A percentile compares a stretch with the other conserved stretches of the same genome.
Conservation (phyloP, 176 grass and related monocot species). For the Hordeum marinum region DNA sequence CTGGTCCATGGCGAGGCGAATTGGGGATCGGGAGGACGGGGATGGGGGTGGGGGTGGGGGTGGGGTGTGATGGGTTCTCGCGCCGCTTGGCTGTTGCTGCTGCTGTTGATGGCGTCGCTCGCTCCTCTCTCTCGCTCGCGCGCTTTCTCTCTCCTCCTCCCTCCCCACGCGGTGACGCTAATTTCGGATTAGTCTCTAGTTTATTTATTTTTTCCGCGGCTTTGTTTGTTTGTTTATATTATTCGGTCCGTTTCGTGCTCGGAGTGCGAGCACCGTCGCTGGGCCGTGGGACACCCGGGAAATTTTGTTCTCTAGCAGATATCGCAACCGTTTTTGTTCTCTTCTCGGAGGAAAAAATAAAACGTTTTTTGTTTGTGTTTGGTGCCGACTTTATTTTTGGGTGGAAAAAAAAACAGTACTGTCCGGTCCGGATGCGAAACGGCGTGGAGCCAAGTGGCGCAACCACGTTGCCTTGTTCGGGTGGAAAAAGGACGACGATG, state of each 20-base stretch:
- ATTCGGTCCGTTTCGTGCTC: neutral
- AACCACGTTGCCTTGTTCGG: neutral
- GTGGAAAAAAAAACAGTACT: neutral
- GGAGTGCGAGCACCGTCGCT: neutral
- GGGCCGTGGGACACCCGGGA: neutral
- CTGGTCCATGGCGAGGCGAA: constrained; percentile 33
- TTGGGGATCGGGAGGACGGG: constrained; percentile 28
- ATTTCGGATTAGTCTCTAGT: neutral
- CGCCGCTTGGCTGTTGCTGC: neutral
- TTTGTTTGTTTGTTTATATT: neutral
- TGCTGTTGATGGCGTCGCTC: neutral
- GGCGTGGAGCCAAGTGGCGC: neutral
- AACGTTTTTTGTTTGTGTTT: neutral
- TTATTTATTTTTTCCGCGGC: neutral
- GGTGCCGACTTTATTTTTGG: neutral
- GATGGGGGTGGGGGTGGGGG: neutral
- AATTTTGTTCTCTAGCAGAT: neutral
- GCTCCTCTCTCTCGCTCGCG: constrained; percentile 35
- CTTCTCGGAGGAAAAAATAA: neutral
- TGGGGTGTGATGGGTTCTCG: neutral
- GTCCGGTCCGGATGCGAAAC: neutral
- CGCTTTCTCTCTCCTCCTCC: constrained; percentile 28
- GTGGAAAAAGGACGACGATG: neutral
- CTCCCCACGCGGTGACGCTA: neutral
- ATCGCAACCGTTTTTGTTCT: neutral